Evolutionary conservation across 1,284 basidiomycete species (phyloP), one percentile per base, ranked within the genome.

Genomic region (Vanrija sp.): DNA sequence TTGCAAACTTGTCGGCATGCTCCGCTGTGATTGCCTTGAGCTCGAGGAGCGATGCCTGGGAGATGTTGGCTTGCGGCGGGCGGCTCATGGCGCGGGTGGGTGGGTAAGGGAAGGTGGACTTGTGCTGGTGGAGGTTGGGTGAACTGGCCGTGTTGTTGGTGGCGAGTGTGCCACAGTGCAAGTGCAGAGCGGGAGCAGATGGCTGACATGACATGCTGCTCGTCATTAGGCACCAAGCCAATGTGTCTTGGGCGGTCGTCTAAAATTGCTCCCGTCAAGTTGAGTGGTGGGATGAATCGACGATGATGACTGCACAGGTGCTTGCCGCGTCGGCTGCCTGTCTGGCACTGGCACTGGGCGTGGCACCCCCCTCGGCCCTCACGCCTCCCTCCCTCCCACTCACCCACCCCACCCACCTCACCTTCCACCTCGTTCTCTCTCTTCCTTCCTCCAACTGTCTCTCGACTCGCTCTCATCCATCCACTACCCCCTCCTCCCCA

Each of bases 21-120:
- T 77, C 74, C 1, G 74, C 75, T 15, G 74, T 69, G 42, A 77
- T 66, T 1, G 73, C 71, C 55, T 69, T 75, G 57, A 77, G 68
- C 14, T 74, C 74, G 38, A 74, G 66, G 2, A 76, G 52, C 9
- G 63, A 72, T 1, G 60, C 66, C 39, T 72, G 69, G 14, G 73
- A 72, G 51, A 71, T 64, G 43, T 51, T 61, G 12, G 59, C 34
- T 34, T 6, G 9, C 12, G 34, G 34, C 34, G 9, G 9, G 9
- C 9, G 28, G 8, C 8, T 7, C 28, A 43, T 57, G 15, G 43
- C 50, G 55, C 23, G n/a, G 19, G 4, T 5, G 8, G 14, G 21
- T 3, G 43, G 21, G 16, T n/a, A 3, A 26, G 43, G 9, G 43
- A n/a, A 45, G 26, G 43, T 21, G 43, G 43, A 45, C 19, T 42